Percentiles rank a stretch among this genome's conserved stretches.
These are phyloP conservation scores for Pterocarpus santalinus DNA, from an alignment of 306 rosid genomes.

Conservation along the genomic window DNA sequence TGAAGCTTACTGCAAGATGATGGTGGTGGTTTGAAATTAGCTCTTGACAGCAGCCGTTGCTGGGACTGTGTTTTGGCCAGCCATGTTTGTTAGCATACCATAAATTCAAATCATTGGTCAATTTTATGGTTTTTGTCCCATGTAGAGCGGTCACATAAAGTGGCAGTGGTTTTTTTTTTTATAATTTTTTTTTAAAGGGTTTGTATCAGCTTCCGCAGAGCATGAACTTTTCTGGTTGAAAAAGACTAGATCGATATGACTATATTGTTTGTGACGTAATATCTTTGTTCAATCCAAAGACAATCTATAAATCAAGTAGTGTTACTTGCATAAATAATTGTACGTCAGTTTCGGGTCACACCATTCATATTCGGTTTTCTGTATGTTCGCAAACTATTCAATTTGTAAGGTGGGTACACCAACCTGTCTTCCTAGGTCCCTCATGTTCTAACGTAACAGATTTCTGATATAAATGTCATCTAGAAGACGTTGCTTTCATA, in stretches of 20 bases:
- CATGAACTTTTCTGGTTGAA: background rate
- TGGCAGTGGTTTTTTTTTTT: background rate
- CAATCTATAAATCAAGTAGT: background rate
- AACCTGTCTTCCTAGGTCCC: background rate
- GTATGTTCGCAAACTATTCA: no score
- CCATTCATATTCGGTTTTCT: background rate
- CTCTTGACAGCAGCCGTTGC: conserved; percentile 3
- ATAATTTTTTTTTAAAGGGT: background rate
- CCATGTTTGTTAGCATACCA: conserved; percentile 6
- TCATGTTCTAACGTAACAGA: no score
- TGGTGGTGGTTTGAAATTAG: background rate
- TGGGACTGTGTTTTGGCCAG: background rate
- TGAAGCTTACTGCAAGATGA: background rate
- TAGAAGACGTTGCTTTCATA: no score
- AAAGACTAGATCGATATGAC: background rate
- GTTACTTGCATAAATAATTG: background rate
- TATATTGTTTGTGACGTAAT: background rate
- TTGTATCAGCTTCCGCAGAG: background rate
- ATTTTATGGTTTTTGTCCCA: background rate
- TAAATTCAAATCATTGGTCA: background rate
- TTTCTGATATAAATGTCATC: no score
- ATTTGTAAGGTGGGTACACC: background rate
- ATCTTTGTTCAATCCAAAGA: background rate
- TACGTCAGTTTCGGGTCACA: background rate
- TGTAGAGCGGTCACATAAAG: background rate